A percentile compares a stretch with the other conserved stretches of the same genome.
These are phyloP conservation scores for Sporisorium iseilematis-ciliati DNA, from an alignment of 1,284 basidiomycete species.

Conservation along the genomic window DNA sequence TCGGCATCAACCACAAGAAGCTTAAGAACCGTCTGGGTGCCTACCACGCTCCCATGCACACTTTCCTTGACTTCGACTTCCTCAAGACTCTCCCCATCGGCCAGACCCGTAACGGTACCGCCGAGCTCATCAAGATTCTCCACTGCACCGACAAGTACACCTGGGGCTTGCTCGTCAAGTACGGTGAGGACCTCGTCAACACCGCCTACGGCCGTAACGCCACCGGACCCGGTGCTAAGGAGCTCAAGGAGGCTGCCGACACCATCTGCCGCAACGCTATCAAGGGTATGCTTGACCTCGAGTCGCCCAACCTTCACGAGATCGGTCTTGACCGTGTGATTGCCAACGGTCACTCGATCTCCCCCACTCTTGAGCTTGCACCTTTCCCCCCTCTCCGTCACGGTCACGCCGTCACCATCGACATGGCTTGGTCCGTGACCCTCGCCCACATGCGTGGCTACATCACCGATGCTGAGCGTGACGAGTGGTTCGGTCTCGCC, in stretches of 20 bases:
- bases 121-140: constrained; percentile 72
- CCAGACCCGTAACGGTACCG: constrained; percentile 72
- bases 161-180: constrained; percentile 72
- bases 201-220: constrained; percentile 71
- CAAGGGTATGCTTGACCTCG: constrained; percentile 72
- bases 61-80: constrained; percentile 73
- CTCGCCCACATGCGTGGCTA: constrained; percentile 71
- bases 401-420: constrained; percentile 72
- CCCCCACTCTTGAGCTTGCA: constrained; percentile 71
- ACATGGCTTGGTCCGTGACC: constrained; percentile 72
- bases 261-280: constrained; percentile 71
- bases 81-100: constrained; percentile 71
- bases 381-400: constrained; percentile 65
- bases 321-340: constrained; percentile 73
- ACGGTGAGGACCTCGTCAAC: constrained; percentile 72
- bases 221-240: constrained; percentile 66
- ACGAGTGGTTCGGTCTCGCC: constrained; percentile 71
- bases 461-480: constrained; percentile 70
- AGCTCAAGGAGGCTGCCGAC: constrained; percentile 69
- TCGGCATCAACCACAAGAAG: constrained; percentile 66
- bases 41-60: constrained; percentile 72
- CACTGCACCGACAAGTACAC: constrained; percentile 71
- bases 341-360: constrained; percentile 72
- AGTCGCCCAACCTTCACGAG: constrained; percentile 72
- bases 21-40: constrained; percentile 69